These are phyloP conservation scores for Vigna radiata DNA, from an alignment of 306 rosid genomes.

Conservation along the genomic window DNA sequence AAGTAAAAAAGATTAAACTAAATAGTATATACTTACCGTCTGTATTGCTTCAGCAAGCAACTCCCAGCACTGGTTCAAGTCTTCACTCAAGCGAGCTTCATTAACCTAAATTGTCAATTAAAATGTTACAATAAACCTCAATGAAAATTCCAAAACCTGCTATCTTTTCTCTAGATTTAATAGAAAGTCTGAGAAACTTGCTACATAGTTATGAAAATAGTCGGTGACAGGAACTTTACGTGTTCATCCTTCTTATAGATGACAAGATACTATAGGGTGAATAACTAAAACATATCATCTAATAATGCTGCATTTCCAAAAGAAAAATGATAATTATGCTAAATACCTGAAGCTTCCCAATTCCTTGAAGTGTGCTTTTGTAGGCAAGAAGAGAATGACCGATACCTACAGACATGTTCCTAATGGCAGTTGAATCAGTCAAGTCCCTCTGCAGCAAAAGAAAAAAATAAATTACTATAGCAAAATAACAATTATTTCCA, in stretches of 20 bases:
- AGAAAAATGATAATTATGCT: too few species aligned
- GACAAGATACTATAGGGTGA: too few species aligned
- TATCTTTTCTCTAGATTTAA: too few species aligned
- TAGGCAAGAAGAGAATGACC: conserved; percentile 96
- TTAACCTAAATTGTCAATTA: conserved; percentile 63
- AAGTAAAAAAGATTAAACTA: conserved; percentile 13
- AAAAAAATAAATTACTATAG: neutral
- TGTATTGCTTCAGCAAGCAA: conserved; percentile 97
- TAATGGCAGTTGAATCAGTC: conserved; percentile 93
- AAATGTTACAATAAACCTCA: conserved; percentile 30
- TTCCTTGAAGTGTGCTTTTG: conserved; percentile 84
- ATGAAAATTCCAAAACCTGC: neutral
- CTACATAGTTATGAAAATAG: too few species aligned
- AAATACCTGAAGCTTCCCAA: conserved; percentile 84
- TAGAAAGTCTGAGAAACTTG: too few species aligned
- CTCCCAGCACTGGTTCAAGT: conserved; percentile 90
- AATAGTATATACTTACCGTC: conserved; percentile 63
- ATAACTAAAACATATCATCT: too few species aligned
- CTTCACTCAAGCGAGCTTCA: conserved; percentile 75
- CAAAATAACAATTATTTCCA: conserved; percentile 11
- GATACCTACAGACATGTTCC: conserved; percentile 88
- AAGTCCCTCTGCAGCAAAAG: conserved; percentile 66
- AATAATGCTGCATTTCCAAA: too few species aligned
- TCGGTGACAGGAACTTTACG: too few species aligned
- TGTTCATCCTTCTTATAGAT: too few species aligned